A percentile compares a stretch with the other conserved stretches of the same genome.
These are phyloP conservation scores for Athelia sp. DNA, from an alignment of 1,284 basidiomycete genomes.

Conservation along the genomic window DNA sequence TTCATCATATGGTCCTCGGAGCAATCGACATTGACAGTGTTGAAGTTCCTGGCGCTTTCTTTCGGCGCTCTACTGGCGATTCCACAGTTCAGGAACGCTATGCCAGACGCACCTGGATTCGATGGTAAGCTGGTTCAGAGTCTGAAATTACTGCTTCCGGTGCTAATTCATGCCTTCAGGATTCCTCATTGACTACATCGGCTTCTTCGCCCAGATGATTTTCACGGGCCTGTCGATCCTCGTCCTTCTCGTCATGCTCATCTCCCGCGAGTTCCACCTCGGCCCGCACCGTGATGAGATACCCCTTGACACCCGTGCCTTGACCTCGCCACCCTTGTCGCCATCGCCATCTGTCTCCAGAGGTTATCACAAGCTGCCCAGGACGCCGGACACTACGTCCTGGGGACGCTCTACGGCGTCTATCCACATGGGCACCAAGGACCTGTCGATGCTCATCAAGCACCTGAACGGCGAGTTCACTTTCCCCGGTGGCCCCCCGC, in stretches of 20 bases:
- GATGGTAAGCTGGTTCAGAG: slow-evolving; percentile 35
- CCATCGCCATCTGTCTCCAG: not conserved
- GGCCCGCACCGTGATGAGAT: not conserved
- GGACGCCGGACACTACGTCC: not conserved
- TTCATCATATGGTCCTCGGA: slow-evolving; percentile 32
- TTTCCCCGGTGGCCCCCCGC: not conserved
- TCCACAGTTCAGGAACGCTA: slow-evolving; percentile 46
- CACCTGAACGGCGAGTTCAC: not conserved
- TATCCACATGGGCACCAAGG: not conserved
- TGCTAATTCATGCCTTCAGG: slow-evolving; percentile 23
- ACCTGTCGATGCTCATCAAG: not conserved
- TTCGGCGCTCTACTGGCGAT: slow-evolving; percentile 40
- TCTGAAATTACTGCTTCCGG: not conserved
- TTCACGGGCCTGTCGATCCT: slow-evolving; percentile 35
- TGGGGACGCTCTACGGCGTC: not conserved
- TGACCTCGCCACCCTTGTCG: not conserved
- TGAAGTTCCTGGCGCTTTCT: slow-evolving; percentile 35
- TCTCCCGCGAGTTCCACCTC: slow-evolving; percentile 36
- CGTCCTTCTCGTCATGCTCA: slow-evolving; percentile 36
- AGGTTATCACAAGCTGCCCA: not conserved
- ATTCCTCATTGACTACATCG: slow-evolving; percentile 48
- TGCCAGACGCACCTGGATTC: slow-evolving; percentile 54
- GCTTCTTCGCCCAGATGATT: slow-evolving; percentile 56
- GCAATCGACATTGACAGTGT: slow-evolving; percentile 18
- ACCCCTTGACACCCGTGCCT: not conserved